Evolutionary conservation across 2,329 filamentous ascomycete genomes (phyloP).

Genomic region (Fusarium acutatum): DNA sequence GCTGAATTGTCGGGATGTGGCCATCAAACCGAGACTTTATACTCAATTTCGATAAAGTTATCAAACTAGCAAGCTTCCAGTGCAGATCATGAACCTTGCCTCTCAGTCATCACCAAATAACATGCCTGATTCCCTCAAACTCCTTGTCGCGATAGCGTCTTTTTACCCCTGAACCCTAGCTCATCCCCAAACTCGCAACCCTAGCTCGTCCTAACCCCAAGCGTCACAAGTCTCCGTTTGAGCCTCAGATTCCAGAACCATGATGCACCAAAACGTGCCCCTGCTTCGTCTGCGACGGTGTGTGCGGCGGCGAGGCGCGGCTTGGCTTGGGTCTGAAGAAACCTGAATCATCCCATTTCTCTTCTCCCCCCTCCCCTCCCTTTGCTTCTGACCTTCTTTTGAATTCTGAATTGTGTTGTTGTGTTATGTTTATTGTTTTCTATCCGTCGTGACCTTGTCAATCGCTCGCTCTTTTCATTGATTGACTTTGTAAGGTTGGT

Average conservation of each 20-base stretch:
- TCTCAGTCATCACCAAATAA: not conserved
- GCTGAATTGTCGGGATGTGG: not conserved
- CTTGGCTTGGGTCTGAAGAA: not conserved
- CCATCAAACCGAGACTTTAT: not conserved
- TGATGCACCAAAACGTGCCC: conserved; percentile 11
- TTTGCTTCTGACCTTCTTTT: conserved; percentile 14
- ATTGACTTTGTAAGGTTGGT: conserved; percentile 3
- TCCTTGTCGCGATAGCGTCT: conserved; percentile 21
- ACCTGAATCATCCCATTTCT: conserved; percentile 32
- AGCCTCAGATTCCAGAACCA: conserved; percentile 37
- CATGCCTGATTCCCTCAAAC: not conserved
- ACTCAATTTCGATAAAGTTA: conserved; percentile 3
- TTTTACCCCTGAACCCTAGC: conserved; percentile 18
- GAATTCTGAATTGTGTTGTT: conserved; percentile 3
- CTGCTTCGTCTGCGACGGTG: conserved; percentile 15
- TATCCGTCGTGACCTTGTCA: conserved; percentile 19
- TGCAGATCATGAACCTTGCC: conserved; percentile 7
- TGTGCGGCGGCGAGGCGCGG: conserved; percentile 7
- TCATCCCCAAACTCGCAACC: conserved; percentile 21
- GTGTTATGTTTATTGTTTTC: conserved; percentile 15
- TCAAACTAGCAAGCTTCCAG: not conserved
- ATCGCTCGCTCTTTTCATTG: conserved; percentile 26
- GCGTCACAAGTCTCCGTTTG: conserved; percentile 38
- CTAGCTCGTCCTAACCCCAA: conserved; percentile 32
- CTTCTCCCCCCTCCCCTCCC: conserved; percentile 18